Conservation (phyloP, 352 stramenopile species). For the Pythium aquatile region DNA sequence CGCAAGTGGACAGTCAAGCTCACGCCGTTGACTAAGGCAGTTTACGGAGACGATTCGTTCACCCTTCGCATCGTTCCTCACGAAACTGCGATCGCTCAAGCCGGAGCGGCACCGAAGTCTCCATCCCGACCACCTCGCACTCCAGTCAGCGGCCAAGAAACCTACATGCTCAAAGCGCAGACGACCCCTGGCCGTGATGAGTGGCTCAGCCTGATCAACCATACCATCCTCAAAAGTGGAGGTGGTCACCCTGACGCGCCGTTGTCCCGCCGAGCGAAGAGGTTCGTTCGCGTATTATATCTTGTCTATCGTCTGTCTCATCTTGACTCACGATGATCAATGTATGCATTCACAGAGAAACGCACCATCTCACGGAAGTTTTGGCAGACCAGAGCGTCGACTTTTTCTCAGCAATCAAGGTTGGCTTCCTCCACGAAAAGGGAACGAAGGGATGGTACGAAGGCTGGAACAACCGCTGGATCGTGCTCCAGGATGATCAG, state of each 20-base stretch:
- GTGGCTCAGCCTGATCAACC: slow-evolving; percentile 66
- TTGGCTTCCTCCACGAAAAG: slow-evolving; percentile 75
- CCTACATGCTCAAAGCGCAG: slow-evolving; percentile 61
- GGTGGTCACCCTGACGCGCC: slow-evolving; percentile 25
- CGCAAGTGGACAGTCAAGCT: slow-evolving; percentile 71
- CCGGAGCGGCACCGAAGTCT: slow-evolving; percentile 20
- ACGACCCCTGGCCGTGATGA: slow-evolving; percentile 64
- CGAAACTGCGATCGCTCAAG: slow-evolving; percentile 27
- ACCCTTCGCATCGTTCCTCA: slow-evolving; percentile 68
- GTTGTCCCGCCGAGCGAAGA: slow-evolving; percentile 9
- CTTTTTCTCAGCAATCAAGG: slow-evolving; percentile 80
- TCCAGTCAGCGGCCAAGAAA: slow-evolving; percentile 23
- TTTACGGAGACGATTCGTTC: slow-evolving; percentile 81
- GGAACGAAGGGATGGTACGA: slow-evolving; percentile 78
- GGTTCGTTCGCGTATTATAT: slow-evolving; percentile 3
- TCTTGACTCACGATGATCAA: not conserved
- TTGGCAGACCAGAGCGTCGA: slow-evolving; percentile 60
- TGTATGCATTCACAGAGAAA: slow-evolving; percentile 7
- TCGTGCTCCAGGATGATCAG: slow-evolving; percentile 75
- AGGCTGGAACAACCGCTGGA: slow-evolving; percentile 77
- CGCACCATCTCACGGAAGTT: slow-evolving; percentile 43
- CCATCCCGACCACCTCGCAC: slow-evolving; percentile 28
- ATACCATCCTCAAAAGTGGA: slow-evolving; percentile 34
- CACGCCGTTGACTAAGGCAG: slow-evolving; percentile 43
- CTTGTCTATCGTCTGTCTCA: not conserved